Evolutionary conservation across 2,329 filamentous ascomycete species (phyloP).

Genomic region (Penicillium sp.): DNA sequence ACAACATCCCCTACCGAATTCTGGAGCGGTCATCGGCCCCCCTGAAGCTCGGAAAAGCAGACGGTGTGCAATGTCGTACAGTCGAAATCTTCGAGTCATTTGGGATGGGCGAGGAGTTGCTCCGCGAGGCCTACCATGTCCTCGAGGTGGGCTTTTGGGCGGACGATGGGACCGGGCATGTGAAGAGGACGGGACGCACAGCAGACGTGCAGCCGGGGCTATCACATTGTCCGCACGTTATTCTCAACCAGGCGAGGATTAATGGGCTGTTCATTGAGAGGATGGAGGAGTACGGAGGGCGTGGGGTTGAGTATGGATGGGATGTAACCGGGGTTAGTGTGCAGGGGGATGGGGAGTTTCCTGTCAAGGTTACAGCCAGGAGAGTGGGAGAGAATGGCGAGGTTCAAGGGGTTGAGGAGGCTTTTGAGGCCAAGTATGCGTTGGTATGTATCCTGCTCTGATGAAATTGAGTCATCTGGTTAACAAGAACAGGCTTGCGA

Average conservation of each 20-base stretch:
- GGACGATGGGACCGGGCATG: conserved; percentile 30
- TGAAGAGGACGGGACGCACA: conserved; percentile 54
- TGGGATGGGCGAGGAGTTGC: conserved; percentile 58
- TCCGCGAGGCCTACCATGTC: conserved; percentile 63
- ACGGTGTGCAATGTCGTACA: conserved; percentile 65
- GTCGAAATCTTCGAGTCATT: conserved; percentile 68
- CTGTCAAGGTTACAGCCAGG: conserved; percentile 50
- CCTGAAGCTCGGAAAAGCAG: conserved; percentile 64
- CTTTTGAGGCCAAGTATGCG: conserved; percentile 57
- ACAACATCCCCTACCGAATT: conserved; percentile 61
- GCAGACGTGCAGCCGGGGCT: conserved; percentile 61
- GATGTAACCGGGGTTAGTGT: conserved; percentile 58
- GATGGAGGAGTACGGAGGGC: conserved; percentile 50
- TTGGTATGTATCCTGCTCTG: conserved; percentile 45
- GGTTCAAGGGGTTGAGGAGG: conserved; percentile 46
- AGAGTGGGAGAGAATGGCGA: conserved; percentile 52
- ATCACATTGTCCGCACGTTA: conserved; percentile 61
- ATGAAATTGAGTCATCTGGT: not conserved
- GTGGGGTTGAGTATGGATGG: conserved; percentile 61
- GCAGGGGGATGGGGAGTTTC: conserved; percentile 55
- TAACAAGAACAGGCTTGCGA: conserved; percentile 49
- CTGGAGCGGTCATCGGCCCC: conserved; percentile 62
- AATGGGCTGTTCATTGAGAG: conserved; percentile 59
- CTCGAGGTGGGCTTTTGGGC: conserved; percentile 65
- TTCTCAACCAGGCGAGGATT: conserved; percentile 61